phyloP scores from a whole-genome alignment of 1,284 basidiomycete genomes.

The Tetrapyrgos nigripes region DNA sequence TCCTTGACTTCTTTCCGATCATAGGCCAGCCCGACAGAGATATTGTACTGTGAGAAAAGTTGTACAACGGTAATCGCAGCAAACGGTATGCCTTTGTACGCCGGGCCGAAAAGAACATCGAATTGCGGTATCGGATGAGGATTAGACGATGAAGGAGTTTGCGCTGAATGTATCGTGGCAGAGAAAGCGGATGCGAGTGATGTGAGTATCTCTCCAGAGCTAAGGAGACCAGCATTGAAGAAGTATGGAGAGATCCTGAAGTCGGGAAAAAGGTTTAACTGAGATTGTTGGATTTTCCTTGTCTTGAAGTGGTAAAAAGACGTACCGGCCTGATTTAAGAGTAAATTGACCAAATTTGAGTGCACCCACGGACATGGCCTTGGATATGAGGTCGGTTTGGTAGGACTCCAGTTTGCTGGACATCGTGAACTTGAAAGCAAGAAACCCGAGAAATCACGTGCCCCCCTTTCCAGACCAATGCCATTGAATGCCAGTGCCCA shows the following conservation, averaged over 20 bases:
- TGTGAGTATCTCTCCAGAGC: constrained; percentile 83
- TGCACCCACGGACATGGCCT: constrained; percentile 62
- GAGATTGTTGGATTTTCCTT: constrained; percentile 7
- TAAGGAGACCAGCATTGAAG: constrained; percentile 93
- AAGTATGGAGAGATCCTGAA: constrained; percentile 93
- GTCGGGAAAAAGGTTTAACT: not conserved
- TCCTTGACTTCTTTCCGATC: constrained; percentile 97
- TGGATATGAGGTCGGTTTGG: constrained; percentile 48
- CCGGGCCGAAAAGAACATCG: constrained; percentile 95
- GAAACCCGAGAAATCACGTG: not conserved
- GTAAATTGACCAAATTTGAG: constrained; percentile 92
- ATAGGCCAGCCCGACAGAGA: constrained; percentile 85
- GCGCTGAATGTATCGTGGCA: constrained; percentile 64
- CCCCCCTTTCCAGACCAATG: not conserved
- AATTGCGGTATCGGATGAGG: constrained; percentile 68
- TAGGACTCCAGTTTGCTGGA: constrained; percentile 24
- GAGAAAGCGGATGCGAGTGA: constrained; percentile 91
- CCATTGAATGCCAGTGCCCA: not conserved
- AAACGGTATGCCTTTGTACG: constrained; percentile 98
- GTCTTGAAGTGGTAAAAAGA: constrained; percentile 17
- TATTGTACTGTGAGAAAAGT: constrained; percentile 70
- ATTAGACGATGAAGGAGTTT: constrained; percentile 21
- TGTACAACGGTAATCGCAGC: constrained; percentile 88
- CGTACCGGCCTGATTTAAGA: constrained; percentile 93
- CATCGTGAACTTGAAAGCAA: not conserved